Conservation (phyloP, 176 grass and related monocot genomes). For the Bromus sterilis region DNA sequence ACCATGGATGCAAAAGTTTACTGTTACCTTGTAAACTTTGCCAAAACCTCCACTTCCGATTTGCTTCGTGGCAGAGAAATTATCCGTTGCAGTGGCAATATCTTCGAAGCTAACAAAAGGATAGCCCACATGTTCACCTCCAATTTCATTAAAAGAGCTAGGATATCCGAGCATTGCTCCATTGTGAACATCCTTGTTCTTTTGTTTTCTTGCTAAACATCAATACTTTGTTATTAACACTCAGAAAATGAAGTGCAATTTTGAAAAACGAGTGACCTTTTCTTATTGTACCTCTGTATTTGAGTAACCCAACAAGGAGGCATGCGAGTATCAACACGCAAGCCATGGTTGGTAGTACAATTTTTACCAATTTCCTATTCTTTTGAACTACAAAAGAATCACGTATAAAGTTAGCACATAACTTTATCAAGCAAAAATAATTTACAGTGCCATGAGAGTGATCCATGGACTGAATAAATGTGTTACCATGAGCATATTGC, state of each 20-base stretch:
- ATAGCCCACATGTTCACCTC: not conserved
- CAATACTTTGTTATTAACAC: not conserved
- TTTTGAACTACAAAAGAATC: not conserved
- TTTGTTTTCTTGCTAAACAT: not conserved
- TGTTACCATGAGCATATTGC: not conserved
- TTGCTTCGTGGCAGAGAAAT: slow-evolving; percentile 30
- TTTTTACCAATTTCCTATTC: not conserved
- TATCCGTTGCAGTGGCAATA: slow-evolving; percentile 13
- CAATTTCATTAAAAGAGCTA: not conserved
- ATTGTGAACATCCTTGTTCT: not conserved
- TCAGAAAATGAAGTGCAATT: not conserved
- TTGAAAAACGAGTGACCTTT: not conserved
- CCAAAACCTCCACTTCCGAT: slow-evolving; percentile 40
- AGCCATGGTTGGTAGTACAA: not conserved
- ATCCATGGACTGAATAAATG: not conserved
- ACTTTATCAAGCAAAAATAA: not conserved
- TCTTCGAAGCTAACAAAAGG: slow-evolving; percentile 16
- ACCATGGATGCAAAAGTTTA: not conserved
- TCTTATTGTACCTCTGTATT: slow-evolving; percentile 5
- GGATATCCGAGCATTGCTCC: not conserved
- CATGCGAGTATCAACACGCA: not conserved
- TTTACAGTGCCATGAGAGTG: not conserved
- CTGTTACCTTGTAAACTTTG: slow-evolving; percentile 33
- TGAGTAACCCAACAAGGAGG: not conserved
- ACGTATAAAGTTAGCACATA: not conserved